phyloP scores from a whole-genome alignment of 257 asterid species.

The Leonotis leonurus region DNA sequence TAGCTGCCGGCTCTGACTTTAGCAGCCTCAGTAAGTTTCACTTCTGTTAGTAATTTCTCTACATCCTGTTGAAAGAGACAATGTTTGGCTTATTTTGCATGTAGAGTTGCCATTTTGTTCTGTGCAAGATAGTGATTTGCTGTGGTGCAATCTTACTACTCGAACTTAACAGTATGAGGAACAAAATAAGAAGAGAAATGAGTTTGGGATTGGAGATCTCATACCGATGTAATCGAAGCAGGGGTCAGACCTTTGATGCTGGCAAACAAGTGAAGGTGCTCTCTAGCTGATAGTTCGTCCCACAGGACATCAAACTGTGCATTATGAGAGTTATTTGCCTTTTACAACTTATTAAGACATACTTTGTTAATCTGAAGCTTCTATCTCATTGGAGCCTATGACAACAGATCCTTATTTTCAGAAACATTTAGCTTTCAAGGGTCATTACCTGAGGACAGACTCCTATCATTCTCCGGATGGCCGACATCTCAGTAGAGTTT shows the following conservation, averaged over 20 bases:
- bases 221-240: conserved; percentile 47
- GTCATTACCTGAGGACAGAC: conserved; percentile 88
- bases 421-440: neutral
- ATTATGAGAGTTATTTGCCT: conserved; percentile 11
- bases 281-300: conserved; percentile 86
- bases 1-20: conserved; percentile 73
- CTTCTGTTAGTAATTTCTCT: conserved; percentile 62
- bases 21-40: conserved; percentile 74
- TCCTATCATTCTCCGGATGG: conserved; percentile 78
- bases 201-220: conserved; percentile 11
- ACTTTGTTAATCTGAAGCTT: neutral
- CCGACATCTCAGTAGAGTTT: conserved; percentile 74
- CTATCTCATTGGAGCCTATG: neutral
- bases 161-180: neutral
- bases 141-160: neutral
- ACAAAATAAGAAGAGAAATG: neutral
- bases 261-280: conserved; percentile 84
- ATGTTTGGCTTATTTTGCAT: neutral
- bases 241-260: conserved; percentile 75
- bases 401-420: neutral
- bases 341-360: neutral
- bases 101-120: neutral
- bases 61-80: conserved; percentile 39
- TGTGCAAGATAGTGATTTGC: neutral
- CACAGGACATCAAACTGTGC: conserved; percentile 85